phyloP scores from a whole-genome alignment of 2,329 filamentous ascomycete genomes.

The Xylariaceae sp. region DNA sequence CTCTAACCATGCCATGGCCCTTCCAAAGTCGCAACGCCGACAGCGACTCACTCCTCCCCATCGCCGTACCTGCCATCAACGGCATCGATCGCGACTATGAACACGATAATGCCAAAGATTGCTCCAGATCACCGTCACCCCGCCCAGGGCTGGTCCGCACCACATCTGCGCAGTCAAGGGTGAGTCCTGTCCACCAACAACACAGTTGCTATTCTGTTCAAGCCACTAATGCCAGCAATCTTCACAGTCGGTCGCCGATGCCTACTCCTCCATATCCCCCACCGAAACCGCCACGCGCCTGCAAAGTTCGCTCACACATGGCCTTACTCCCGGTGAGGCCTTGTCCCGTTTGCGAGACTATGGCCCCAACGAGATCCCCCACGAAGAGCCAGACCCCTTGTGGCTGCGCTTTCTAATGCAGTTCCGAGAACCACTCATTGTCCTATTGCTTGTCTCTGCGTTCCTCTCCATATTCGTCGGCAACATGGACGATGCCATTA shows the following conservation, averaged over 20 bases:
- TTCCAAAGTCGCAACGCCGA: conserved; percentile 33
- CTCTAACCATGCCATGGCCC: conserved; percentile 35
- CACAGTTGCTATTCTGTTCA: not conserved
- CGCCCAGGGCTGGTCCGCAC: conserved; percentile 40
- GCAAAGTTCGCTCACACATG: conserved; percentile 76
- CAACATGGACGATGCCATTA: conserved; percentile 91
- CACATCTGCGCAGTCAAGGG: conserved; percentile 54
- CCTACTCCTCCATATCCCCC: conserved; percentile 65
- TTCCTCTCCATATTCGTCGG: conserved; percentile 84
- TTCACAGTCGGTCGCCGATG: conserved; percentile 51
- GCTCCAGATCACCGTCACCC: conserved; percentile 32
- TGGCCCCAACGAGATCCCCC: conserved; percentile 90
- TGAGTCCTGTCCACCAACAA: conserved; percentile 25
- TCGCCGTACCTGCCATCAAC: conserved; percentile 32
- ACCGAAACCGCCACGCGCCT: conserved; percentile 74
- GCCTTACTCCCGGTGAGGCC: conserved; percentile 77
- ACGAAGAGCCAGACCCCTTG: conserved; percentile 87
- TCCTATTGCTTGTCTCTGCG: conserved; percentile 86
- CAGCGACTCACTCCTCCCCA: conserved; percentile 34
- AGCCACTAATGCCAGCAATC: conserved; percentile 1
- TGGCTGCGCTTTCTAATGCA: conserved; percentile 96
- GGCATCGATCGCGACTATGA: conserved; percentile 28
- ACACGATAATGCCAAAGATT: conserved; percentile 28
- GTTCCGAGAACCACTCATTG: conserved; percentile 91
- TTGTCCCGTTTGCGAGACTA: conserved; percentile 72